phyloP scores from a whole-genome alignment of 2,329 filamentous ascomycete genomes.

The Microcyclospora pomicola region DNA sequence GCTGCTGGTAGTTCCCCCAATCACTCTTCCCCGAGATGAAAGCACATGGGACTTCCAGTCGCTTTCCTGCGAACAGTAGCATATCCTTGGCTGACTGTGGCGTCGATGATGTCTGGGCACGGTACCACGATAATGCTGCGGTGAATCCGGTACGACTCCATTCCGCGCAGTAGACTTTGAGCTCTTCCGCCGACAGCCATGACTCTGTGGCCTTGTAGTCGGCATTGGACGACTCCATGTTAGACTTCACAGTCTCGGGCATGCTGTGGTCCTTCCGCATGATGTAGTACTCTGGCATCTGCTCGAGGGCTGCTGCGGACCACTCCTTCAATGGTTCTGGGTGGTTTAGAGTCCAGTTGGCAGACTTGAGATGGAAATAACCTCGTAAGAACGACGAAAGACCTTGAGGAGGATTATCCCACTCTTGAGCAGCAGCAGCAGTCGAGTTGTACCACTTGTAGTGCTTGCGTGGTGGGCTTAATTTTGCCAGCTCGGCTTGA shows the following conservation, averaged over 20 bases:
- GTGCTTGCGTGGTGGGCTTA: constrained; percentile 48
- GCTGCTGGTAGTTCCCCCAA: constrained; percentile 56
- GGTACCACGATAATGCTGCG: constrained; percentile 54
- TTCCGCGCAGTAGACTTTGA: constrained; percentile 47
- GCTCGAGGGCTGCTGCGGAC: constrained; percentile 42
- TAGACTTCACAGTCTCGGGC: constrained; percentile 41
- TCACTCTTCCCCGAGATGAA: constrained; percentile 51
- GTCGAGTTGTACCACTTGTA: constrained; percentile 56
- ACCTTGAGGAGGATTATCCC: constrained; percentile 36
- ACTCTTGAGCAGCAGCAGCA: constrained; percentile 32
- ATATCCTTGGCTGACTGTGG: constrained; percentile 36
- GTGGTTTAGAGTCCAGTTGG: constrained; percentile 41
- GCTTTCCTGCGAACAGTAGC: constrained; percentile 45
- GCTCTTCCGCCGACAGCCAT: constrained; percentile 47
- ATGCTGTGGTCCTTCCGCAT: constrained; percentile 47
- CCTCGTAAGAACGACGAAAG: constrained; percentile 49
- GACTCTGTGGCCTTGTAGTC: constrained; percentile 18
- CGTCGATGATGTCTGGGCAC: constrained; percentile 38
- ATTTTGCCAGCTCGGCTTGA: constrained; percentile 40
- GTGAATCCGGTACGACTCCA: constrained; percentile 51
- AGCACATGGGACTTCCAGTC: constrained; percentile 45
- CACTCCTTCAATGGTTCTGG: constrained; percentile 42
- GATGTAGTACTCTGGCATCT: constrained; percentile 55
- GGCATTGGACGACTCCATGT: constrained; percentile 38
- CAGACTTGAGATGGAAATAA: constrained; percentile 56